These are phyloP conservation scores for Macrocybe gigantea DNA, from an alignment of 768 basidiomycete genomes.

Conservation along the genomic window DNA sequence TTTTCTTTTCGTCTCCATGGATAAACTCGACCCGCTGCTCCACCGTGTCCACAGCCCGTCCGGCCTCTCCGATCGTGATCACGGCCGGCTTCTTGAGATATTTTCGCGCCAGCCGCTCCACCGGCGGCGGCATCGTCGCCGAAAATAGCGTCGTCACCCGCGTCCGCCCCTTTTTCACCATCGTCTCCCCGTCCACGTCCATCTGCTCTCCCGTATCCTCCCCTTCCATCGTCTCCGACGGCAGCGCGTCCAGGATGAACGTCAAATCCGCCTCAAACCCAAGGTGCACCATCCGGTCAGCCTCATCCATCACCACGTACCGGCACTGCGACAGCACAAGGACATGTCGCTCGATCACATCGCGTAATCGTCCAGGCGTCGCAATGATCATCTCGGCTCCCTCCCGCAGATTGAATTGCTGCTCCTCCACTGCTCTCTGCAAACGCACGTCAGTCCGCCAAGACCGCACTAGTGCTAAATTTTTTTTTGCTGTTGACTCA, in stretches of 20 bases:
- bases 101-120: conserved; percentile 91
- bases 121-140: conserved; percentile 97
- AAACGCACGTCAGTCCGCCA: conserved; percentile 10
- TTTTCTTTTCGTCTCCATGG: conserved; percentile 92
- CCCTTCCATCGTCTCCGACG: conserved; percentile 81
- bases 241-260: conserved; percentile 91
- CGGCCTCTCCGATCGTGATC: conserved; percentile 97
- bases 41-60: conserved; percentile 96
- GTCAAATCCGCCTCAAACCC: conserved; percentile 94
- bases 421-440: conserved; percentile 91
- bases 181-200: conserved; percentile 69
- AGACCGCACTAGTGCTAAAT: conserved; percentile 4
- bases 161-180: conserved; percentile 71
- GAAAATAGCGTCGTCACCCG: conserved; percentile 96
- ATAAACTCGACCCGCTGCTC: conserved; percentile 96
- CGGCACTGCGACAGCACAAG: conserved; percentile 95
- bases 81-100: conserved; percentile 90
- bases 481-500: conserved; percentile 30
- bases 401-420: conserved; percentile 95
- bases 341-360: conserved; percentile 93
- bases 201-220: conserved; percentile 71
- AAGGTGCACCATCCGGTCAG: conserved; percentile 97
- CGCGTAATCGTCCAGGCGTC: conserved; percentile 96
- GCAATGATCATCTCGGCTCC: conserved; percentile 99
- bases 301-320: conserved; percentile 99